Evolutionary conservation across 352 stramenopile species (phyloP).

Genomic region (Pythium plurisporium): DNA sequence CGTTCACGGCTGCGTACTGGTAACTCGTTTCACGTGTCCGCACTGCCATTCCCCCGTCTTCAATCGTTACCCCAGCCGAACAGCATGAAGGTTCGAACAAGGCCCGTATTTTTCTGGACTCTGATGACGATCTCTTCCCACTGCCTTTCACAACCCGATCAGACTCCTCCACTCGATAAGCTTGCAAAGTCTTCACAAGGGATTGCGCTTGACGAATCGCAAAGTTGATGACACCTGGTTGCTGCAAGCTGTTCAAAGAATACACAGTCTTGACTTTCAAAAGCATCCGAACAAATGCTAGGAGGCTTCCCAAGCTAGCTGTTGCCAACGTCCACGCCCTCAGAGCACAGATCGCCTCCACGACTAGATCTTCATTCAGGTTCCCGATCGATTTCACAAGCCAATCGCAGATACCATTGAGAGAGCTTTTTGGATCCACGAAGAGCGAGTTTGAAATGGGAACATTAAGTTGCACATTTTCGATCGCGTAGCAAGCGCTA

Average conservation of each 20-base stretch:
- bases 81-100: conserved; percentile 80
- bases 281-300: conserved; percentile 74
- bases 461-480: conserved; percentile 56
- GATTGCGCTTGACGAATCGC: conserved; percentile 42
- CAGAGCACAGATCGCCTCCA: conserved; percentile 63
- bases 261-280: conserved; percentile 27
- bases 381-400: conserved; percentile 43
- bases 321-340: conserved; percentile 74
- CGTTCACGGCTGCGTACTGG: conserved; percentile 83
- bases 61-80: conserved; percentile 70
- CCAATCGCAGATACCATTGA: conserved; percentile 64
- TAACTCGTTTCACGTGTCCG: conserved; percentile 85
- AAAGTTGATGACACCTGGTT: conserved; percentile 27
- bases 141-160: conserved; percentile 28
- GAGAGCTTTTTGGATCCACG: conserved; percentile 45
- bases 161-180: conserved; percentile 43
- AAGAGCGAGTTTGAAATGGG: conserved; percentile 56
- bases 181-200: conserved; percentile 39
- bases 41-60: conserved; percentile 70
- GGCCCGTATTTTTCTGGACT: conserved; percentile 64
- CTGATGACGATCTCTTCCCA: conserved; percentile 41
- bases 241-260: conserved; percentile 2
- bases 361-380: conserved; percentile 43
- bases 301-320: conserved; percentile 58
- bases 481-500: conserved; percentile 62